phyloP scores from a whole-genome alignment of 495 filamentous ascomycete genomes.

The Xeromyces bisporus region DNA sequence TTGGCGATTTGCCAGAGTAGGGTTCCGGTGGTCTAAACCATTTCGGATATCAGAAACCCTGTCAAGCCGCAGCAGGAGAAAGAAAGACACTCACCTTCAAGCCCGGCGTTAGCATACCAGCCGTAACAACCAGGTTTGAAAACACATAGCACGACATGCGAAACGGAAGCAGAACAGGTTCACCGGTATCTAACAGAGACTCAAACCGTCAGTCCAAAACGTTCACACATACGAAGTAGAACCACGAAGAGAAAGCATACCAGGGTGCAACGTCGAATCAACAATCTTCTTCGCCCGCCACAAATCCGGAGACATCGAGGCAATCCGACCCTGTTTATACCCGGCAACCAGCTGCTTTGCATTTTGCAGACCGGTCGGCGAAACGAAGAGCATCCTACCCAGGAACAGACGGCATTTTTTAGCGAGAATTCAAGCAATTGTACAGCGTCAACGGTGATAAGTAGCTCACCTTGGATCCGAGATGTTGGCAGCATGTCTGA shows the following conservation, averaged over 20 bases:
- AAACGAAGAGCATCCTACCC: conserved; percentile 62
- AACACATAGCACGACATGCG: conserved; percentile 94
- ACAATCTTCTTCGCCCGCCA: conserved; percentile 95
- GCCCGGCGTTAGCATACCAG: conserved; percentile 87
- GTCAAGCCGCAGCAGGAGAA: too few relatives aligned
- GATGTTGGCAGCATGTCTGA: conserved; percentile 75
- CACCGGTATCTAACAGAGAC: conserved; percentile 54
- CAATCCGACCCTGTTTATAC: conserved; percentile 68
- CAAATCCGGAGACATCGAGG: conserved; percentile 69
- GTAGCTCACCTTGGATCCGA: conserved; percentile 81
- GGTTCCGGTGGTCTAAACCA: conserved; percentile 59
- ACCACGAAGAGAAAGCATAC: conserved; percentile 24
- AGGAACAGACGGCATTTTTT: not conserved
- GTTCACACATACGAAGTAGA: not conserved
- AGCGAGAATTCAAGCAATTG: not conserved
- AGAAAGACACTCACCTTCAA: conserved; percentile 36
- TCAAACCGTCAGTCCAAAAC: not conserved
- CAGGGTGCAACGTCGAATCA: conserved; percentile 88
- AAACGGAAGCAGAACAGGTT: conserved; percentile 84
- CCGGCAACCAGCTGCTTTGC: conserved; percentile 59
- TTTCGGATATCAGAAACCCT: too few relatives aligned
- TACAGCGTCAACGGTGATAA: not conserved
- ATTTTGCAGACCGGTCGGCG: conserved; percentile 55
- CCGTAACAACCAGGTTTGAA: conserved; percentile 90
- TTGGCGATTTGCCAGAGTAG: conserved; percentile 92